A percentile compares a stretch with the other conserved stretches of the same genome.
Evolutionary conservation across 305 asterid genomes (phyloP).

Genomic region (Fraxinus xanthoxyloides): DNA sequence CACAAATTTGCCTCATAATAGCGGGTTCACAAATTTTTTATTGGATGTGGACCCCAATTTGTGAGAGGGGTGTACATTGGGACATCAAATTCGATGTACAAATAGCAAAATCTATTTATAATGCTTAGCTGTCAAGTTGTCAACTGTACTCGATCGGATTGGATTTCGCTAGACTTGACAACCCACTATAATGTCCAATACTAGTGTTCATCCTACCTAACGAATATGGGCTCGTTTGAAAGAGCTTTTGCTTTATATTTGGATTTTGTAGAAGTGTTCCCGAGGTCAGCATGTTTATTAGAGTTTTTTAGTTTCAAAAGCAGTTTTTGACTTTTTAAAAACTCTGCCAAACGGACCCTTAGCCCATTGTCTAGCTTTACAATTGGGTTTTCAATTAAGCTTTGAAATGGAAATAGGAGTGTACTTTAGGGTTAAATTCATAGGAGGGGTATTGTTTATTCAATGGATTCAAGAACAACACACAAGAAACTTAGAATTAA

Average conservation of each 20-base stretch:
- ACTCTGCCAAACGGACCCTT: neutral
- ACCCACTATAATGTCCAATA: neutral
- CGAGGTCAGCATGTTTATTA: neutral
- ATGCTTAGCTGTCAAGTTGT: neutral
- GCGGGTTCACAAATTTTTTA: no score
- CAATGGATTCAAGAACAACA: neutral
- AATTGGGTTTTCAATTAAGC: neutral
- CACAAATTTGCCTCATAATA: no score
- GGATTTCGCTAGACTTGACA: neutral
- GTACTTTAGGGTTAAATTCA: neutral
- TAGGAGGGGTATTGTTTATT: slow-evolving; percentile 5
- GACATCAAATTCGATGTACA: neutral
- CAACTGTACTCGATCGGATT: neutral
- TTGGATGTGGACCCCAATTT: no score
- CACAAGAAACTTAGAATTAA: slow-evolving; percentile 12
- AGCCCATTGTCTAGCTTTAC: neutral
- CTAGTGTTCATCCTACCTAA: neutral
- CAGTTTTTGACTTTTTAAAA: no score
- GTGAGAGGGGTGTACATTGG: no score
- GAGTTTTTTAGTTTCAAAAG: no score
- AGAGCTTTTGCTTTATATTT: neutral
- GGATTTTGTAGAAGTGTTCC: neutral
- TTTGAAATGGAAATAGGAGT: neutral
- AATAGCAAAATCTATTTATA: neutral
- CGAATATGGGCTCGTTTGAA: neutral